Base-by-base conservation (phyloP, 2,329 filamentous ascomycete genomes). In the Scytalidium lignicola region DNA sequence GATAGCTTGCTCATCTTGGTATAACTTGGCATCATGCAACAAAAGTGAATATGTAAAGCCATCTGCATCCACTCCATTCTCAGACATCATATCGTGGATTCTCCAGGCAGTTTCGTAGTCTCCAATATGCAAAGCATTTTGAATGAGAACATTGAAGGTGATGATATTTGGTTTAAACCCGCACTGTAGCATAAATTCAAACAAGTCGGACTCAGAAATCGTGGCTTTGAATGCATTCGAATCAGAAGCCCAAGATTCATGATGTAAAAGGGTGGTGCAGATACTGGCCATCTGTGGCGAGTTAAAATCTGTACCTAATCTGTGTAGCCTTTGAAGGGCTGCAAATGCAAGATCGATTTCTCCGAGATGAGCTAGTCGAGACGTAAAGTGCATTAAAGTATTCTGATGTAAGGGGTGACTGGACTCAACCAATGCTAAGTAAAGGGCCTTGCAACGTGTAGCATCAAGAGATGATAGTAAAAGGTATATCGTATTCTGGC, bases 31-130 rank as follows among this genome's bases (percentile, higher is more conserved):
- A 26, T 85, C 85, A 51, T 84, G 79, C 40, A 95, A 75, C 28
- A 96, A 71, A 22, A 82, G 82, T 1, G 82, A 74, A 62, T 84
- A 88, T 0, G 88, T 85, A 55, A 81, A 77, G 0, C 69, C 68
- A 63, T 95, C 83, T 0, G 88, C 79, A 47, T 76, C 64, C 15
- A 88, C 70, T 2, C 78, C 77, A 54, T 80, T 74, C 13, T 74
- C 67, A 45, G 76, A 68, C 63, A 91, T 78, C 39, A 82, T 74
- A 20, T 82, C 73, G 57, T 85, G 82, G 44, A 92, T 76, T 39
- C 79, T 74, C 69, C 82, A 81, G 0, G 83, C 86, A 2, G 82
- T 79, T 32, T 77, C 71, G 7, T 80, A 64, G 56, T 88, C 79
- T 10, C 78, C 76, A n/a, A 74, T 78, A 50, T 82, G 72, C 58